Conservation (phyloP, 2,329 filamentous ascomycete genomes). For the Dactylonectria macrodidyma region DNA sequence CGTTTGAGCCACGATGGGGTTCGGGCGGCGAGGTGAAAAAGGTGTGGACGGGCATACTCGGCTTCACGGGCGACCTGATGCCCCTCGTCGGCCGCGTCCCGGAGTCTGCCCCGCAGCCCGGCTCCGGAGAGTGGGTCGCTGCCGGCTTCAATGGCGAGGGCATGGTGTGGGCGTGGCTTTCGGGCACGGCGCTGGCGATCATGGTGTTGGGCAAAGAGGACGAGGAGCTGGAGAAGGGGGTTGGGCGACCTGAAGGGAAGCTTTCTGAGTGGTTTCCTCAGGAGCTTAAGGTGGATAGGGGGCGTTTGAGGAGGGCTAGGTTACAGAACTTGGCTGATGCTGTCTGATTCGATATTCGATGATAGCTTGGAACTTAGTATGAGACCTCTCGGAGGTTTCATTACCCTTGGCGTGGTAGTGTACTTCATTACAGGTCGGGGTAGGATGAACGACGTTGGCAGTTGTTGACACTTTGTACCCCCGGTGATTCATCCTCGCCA, state of each 20-base stretch:
- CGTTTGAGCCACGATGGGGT: conserved; percentile 59
- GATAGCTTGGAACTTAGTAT: not conserved
- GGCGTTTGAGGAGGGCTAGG: conserved; percentile 54
- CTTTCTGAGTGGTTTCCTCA: conserved; percentile 59
- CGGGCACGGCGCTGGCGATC: conserved; percentile 61
- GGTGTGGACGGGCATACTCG: conserved; percentile 66
- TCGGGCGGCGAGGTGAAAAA: conserved; percentile 51
- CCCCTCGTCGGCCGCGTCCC: conserved; percentile 66
- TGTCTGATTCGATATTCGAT: not conserved
- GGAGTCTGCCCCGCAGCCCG: conserved; percentile 39
- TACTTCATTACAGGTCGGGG: too few species aligned
- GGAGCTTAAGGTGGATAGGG: conserved; percentile 50
- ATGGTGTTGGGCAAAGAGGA: conserved; percentile 61
- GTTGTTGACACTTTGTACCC: conserved; percentile 18
- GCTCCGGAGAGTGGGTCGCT: conserved; percentile 64
- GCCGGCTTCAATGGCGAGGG: conserved; percentile 67
- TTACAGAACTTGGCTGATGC: conserved; percentile 53
- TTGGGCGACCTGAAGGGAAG: conserved; percentile 55
- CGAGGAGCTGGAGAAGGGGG: conserved; percentile 45
- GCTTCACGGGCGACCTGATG: conserved; percentile 62
- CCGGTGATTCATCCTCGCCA: not conserved
- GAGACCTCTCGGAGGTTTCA: too few species aligned
- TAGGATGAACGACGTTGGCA: conserved; percentile 11
- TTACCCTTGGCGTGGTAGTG: too few species aligned
- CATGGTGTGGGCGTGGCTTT: conserved; percentile 69